phyloP scores from a whole-genome alignment of 2,329 filamentous ascomycete species.

The Tolypocladium endophyticum region DNA sequence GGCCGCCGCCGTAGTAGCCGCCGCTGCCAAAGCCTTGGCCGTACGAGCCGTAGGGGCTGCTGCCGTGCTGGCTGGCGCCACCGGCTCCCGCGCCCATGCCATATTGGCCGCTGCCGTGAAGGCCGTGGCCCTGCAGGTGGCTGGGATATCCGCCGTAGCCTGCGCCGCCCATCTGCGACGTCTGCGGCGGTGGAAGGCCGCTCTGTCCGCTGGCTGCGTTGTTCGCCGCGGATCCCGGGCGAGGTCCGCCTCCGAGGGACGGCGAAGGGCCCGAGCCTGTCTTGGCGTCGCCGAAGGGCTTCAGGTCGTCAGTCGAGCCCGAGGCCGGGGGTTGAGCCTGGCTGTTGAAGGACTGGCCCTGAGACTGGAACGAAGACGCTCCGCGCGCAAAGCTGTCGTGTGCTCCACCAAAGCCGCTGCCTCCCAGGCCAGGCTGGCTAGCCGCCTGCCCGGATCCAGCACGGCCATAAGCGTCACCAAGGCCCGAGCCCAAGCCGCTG shows the following conservation, averaged over 20 bases:
- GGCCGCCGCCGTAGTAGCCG: constrained; percentile 32
- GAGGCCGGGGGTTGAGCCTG: constrained; percentile 34
- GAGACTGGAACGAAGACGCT: constrained; percentile 42
- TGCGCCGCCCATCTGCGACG: constrained; percentile 42
- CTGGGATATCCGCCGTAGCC: constrained; percentile 44
- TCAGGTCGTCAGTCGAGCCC: constrained; percentile 41
- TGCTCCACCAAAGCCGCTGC: constrained; percentile 39
- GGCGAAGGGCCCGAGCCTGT: constrained; percentile 43
- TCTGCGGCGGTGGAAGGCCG: constrained; percentile 46
- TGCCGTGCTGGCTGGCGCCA: constrained; percentile 38
- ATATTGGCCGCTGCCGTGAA: constrained; percentile 45
- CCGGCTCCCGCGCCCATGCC: constrained; percentile 39
- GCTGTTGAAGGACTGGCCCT: constrained; percentile 42
- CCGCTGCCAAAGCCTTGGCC: constrained; percentile 36
- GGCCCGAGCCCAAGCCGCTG: constrained; percentile 35
- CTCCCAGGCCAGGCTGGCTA: constrained; percentile 38
- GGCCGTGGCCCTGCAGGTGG: constrained; percentile 40
- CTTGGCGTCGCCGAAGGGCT: constrained; percentile 49
- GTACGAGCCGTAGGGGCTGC: constrained; percentile 43
- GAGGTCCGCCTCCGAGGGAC: constrained; percentile 40
- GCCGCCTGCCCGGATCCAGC: constrained; percentile 37
- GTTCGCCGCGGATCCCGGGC: constrained; percentile 49
- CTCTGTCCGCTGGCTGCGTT: constrained; percentile 36
- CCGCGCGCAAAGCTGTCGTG: constrained; percentile 46
- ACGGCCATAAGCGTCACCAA: constrained; percentile 42